These are phyloP conservation scores for Paraphoma sp. DNA, from an alignment of 2,329 filamentous ascomycete genomes.

Conservation along the genomic window DNA sequence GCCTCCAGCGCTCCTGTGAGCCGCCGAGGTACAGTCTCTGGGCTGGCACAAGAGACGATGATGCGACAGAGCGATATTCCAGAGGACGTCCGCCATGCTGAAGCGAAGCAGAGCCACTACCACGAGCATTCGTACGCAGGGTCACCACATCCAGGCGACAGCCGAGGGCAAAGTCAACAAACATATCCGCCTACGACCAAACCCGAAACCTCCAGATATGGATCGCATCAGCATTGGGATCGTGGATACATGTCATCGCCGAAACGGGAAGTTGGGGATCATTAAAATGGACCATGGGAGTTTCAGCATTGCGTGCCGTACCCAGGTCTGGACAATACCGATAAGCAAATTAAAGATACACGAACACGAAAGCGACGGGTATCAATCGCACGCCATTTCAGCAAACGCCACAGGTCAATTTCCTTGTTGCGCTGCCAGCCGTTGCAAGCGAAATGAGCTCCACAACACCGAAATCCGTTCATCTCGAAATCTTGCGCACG, in stretches of 20 bases:
- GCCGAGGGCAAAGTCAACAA: slow-evolving; percentile 32
- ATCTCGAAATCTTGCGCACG: slow-evolving; percentile 40
- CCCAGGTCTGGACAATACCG: slow-evolving; percentile 21
- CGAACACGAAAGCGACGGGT: slow-evolving; percentile 10
- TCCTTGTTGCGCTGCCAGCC: slow-evolving; percentile 28
- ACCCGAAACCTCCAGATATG: slow-evolving; percentile 44
- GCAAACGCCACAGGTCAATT: slow-evolving; percentile 28
- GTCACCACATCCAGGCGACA: slow-evolving; percentile 32
- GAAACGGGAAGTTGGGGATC: slow-evolving; percentile 45
- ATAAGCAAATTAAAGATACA: slow-evolving; percentile 15
- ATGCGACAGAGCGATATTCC: slow-evolving; percentile 32
- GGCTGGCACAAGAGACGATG: slow-evolving; percentile 38
- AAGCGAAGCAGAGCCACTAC: slow-evolving; percentile 26
- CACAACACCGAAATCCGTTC: slow-evolving; percentile 35
- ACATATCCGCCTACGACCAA: slow-evolving; percentile 34
- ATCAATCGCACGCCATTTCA: slow-evolving; percentile 14
- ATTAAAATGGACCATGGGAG: slow-evolving; percentile 33
- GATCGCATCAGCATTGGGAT: slow-evolving; percentile 40
- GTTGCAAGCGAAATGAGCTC: slow-evolving; percentile 49
- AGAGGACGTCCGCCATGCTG: slow-evolving; percentile 31
- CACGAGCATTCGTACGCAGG: slow-evolving; percentile 26
- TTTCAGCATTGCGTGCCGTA: slow-evolving; percentile 29
- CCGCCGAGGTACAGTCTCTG: slow-evolving; percentile 41
- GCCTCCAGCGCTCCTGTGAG: slow-evolving; percentile 39
- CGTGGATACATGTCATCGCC: slow-evolving; percentile 43